Evolutionary conservation across 139 green algal genomes (phyloP).

Genomic region (Limnomonas spitsbergensis): DNA sequence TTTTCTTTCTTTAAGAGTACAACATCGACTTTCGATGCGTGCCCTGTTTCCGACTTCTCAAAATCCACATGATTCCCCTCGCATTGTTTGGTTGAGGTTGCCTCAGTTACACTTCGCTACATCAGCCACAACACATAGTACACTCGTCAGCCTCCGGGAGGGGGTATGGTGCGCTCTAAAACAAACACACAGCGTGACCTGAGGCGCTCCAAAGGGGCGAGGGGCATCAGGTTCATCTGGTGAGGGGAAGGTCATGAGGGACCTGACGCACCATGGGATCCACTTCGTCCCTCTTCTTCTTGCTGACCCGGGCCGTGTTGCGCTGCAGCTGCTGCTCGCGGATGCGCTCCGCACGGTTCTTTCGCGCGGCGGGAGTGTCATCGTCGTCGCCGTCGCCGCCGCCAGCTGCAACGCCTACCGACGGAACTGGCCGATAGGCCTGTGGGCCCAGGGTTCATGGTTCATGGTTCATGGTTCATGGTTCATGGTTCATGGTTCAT

Average conservation of each 20-base stretch:
- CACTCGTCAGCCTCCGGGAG: neutral
- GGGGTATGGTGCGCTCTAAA: neutral
- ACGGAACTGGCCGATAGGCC: neutral
- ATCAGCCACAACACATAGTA: neutral
- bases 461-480: neutral
- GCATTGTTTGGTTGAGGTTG: neutral
- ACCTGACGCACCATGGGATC: neutral
- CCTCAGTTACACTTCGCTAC: neutral
- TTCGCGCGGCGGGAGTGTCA: slow-evolving; percentile 10
- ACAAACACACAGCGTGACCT: neutral
- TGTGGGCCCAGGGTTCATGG: neutral
- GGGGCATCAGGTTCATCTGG: neutral
- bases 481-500: neutral
- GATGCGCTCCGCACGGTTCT: slow-evolving; percentile 28
- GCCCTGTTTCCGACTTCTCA: no score
- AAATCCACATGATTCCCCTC: neutral
- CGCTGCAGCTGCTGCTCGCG: slow-evolving; percentile 29
- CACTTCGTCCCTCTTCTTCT: slow-evolving; percentile 4
- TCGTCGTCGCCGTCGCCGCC: neutral
- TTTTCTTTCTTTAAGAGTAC: no score
- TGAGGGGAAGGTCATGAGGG: neutral
- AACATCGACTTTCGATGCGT: no score
- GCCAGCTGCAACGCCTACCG: neutral
- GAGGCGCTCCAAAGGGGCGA: neutral
- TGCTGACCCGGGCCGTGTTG: slow-evolving; percentile 9